Conservation (phyloP, 768 basidiomycete genomes). For the Xerocomellus dryophilus region DNA sequence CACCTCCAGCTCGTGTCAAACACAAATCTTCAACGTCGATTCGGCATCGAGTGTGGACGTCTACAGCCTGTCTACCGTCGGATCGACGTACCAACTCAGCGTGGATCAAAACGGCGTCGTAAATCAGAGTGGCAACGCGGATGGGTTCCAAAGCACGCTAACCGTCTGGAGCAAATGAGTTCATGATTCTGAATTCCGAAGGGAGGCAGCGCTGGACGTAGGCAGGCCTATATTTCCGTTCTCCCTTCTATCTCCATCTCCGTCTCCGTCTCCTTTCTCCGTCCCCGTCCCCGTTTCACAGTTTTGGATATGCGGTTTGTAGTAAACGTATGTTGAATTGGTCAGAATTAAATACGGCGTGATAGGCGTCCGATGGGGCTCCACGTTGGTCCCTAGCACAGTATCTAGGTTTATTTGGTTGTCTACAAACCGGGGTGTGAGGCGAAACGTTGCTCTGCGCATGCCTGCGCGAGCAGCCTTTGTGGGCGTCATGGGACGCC, state of each 20-base stretch:
- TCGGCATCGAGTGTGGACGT: conserved; percentile 36
- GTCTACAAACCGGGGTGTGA: too few species aligned
- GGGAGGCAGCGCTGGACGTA: not conserved
- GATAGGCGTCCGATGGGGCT: too few species aligned
- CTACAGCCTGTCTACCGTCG: conserved; percentile 47
- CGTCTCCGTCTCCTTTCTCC: not conserved
- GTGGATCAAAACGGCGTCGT: conserved; percentile 35
- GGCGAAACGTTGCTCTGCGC: too few species aligned
- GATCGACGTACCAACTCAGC: conserved; percentile 40
- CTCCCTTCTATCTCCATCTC: not conserved
- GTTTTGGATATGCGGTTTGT: too few species aligned
- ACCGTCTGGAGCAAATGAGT: conserved; percentile 3
- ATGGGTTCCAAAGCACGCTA: conserved; percentile 42
- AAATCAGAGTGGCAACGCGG: conserved; percentile 31
- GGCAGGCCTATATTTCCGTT: too few species aligned
- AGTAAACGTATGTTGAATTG: too few species aligned
- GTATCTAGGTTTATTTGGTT: too few species aligned
- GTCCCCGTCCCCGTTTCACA: not conserved
- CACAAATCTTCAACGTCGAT: conserved; percentile 43
- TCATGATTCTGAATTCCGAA: too few species aligned
- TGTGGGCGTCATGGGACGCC: too few species aligned
- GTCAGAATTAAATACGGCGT: too few species aligned
- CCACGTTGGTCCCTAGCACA: too few species aligned
- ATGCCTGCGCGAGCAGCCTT: too few species aligned
- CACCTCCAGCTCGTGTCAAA: conserved; percentile 36